These are phyloP conservation scores for Jamesozyma rosinii DNA, from an alignment of 805 yeast genomes.

Conservation along the genomic window DNA sequence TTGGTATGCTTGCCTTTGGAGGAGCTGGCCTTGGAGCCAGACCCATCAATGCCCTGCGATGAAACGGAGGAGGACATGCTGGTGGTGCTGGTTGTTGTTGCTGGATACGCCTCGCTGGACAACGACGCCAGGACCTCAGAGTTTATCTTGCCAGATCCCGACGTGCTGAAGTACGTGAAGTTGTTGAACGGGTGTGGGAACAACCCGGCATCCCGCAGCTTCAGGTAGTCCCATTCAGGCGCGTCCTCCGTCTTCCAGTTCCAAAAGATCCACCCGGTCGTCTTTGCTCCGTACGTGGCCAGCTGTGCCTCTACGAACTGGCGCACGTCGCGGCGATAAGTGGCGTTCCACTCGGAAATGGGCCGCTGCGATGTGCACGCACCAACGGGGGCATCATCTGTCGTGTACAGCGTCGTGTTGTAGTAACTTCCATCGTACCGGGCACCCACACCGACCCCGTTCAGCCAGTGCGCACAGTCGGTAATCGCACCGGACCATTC, in stretches of 20 bases:
- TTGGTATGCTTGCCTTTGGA: background rate
- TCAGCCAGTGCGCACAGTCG: slow-evolving; percentile 62
- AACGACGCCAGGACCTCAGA: slow-evolving; percentile 11
- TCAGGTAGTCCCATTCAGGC: slow-evolving; percentile 56
- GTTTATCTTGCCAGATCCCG: slow-evolving; percentile 22
- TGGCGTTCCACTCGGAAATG: slow-evolving; percentile 34
- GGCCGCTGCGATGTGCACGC: slow-evolving; percentile 36
- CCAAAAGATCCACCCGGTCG: slow-evolving; percentile 63
- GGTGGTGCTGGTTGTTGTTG: too few species aligned
- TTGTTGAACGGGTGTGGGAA: slow-evolving; percentile 54
- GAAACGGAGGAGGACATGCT: background rate
- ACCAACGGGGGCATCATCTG: slow-evolving; percentile 27
- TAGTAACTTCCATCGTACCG: slow-evolving; percentile 46
- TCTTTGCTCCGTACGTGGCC: slow-evolving; percentile 38
- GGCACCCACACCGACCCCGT: slow-evolving; percentile 60
- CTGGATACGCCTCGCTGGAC: slow-evolving; percentile 10
- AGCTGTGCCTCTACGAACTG: slow-evolving; percentile 54
- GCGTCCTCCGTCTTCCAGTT: slow-evolving; percentile 59
- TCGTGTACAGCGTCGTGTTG: slow-evolving; percentile 13
- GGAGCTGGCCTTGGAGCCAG: background rate
- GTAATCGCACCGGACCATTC: slow-evolving; percentile 68
- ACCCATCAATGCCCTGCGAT: background rate
- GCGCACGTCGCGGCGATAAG: slow-evolving; percentile 38
- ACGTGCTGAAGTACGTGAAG: slow-evolving; percentile 38
- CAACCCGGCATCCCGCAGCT: slow-evolving; percentile 40